Evolutionary conservation across 306 rosid genomes (phyloP).

Genomic region (Senna tora): DNA sequence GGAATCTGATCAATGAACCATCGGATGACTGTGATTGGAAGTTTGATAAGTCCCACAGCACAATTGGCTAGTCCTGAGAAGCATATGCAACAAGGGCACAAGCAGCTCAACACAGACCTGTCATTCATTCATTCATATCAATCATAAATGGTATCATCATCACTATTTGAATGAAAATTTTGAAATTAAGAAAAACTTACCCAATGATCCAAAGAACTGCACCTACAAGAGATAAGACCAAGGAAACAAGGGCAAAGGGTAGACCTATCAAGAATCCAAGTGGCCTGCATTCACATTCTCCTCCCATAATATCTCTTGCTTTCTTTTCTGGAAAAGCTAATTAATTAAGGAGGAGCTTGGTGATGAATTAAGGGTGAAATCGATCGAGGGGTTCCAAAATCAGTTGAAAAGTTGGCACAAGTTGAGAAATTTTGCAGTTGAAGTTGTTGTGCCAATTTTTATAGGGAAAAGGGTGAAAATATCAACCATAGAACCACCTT

Average conservation of each 20-base stretch:
- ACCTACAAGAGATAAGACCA: slow-evolving; percentile 45
- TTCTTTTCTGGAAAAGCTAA: too few relatives aligned
- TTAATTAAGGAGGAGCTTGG: neutral
- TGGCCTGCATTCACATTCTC: slow-evolving; percentile 43
- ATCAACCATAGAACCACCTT: neutral
- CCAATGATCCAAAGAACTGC: slow-evolving; percentile 47
- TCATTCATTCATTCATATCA: neutral
- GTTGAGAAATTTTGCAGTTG: neutral
- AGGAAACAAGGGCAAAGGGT: slow-evolving; percentile 51
- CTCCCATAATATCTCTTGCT: slow-evolving; percentile 2
- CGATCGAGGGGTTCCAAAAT: neutral
- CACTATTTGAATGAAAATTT: too few relatives aligned
- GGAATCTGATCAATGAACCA: slow-evolving; percentile 52
- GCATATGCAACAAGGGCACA: slow-evolving; percentile 54
- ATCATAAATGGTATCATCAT: neutral
- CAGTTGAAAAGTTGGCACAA: too few relatives aligned
- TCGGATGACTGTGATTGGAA: slow-evolving; percentile 39
- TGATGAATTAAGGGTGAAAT: neutral
- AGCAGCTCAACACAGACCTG: slow-evolving; percentile 48
- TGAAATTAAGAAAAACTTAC: too few relatives aligned
- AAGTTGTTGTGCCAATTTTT: neutral
- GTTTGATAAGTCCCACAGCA: slow-evolving; percentile 39
- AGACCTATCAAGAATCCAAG: slow-evolving; percentile 55
- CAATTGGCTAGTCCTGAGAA: slow-evolving; percentile 37
- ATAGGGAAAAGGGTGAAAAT: neutral